Conservation (phyloP, 345 rosid genomes). For the Sapria himalayana region DNA sequence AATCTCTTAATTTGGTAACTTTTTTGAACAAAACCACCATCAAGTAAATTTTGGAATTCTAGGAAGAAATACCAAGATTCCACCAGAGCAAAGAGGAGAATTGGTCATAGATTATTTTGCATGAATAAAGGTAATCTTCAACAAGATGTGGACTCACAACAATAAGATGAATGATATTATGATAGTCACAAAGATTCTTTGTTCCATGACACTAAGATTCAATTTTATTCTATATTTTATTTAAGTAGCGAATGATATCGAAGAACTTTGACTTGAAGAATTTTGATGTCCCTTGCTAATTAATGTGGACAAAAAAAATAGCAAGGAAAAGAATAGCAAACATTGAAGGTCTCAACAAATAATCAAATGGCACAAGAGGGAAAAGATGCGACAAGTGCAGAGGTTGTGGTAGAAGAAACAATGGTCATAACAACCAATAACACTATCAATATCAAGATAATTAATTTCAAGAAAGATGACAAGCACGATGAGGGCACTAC, state of each 20-base stretch:
- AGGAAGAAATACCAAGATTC: too few species aligned
- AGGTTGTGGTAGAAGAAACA: too few species aligned
- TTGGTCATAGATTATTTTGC: too few species aligned
- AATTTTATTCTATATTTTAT: neutral
- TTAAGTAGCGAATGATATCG: neutral
- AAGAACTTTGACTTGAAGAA: neutral
- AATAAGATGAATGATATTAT: neutral
- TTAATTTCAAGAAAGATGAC: neutral
- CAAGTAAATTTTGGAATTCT: too few species aligned
- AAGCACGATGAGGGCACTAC: neutral
- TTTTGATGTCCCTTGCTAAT: neutral
- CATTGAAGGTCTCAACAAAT: neutral
- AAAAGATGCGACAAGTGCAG: neutral
- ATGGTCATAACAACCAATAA: neutral
- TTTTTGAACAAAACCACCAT: too few species aligned
- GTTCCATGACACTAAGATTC: neutral
- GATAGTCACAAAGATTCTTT: neutral
- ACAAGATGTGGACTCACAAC: too few species aligned
- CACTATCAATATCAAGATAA: too few species aligned
- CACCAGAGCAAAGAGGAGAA: too few species aligned
- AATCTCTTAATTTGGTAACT: too few species aligned
- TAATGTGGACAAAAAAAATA: neutral
- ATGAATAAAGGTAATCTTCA: too few species aligned
- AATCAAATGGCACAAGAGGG: neutral
- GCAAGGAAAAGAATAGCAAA: neutral